Base-by-base conservation (phyloP, 2,329 filamentous ascomycete genomes). In the Microdochium trichocladiopsis region DNA sequence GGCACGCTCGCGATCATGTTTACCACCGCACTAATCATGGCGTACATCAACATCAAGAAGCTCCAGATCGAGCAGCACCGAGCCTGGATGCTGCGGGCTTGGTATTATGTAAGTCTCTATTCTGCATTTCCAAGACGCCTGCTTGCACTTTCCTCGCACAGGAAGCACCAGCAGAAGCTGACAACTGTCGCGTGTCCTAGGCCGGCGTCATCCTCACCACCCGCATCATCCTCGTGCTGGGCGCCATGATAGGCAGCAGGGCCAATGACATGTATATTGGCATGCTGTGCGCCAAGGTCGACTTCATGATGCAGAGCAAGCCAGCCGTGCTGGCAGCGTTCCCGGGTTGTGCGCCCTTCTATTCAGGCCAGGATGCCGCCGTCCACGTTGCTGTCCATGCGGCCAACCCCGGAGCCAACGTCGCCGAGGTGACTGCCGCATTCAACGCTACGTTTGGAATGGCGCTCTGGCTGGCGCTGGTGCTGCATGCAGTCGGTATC, bases 381-480 rank as follows among this genome's bases (percentile, higher is more conserved):
- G 58, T 64, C 51, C 53, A 60, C 10, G 63, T 62, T n/a, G 54
- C 64, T 1, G 66, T 73, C 4, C 58, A 56, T 2, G 70, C 67
- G 14, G 60, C 70, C n/a, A 55, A 72, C 59, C 16, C 59, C 52
- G 55, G 63, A 54, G 52, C 50, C 18, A 56, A 58, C 6, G 58
- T 63, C 4, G 60, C 59, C 4, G 58, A 66, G 41, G 56, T 70
- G 4, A 74, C 69, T 1, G 73, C 76, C 1, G 69, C 69, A 0
- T 61, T 83, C n/a, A 69, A 73, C 18, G 49, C 75, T 1, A 64
- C 60, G 1, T 84, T 84, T 54, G 80, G 78, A 2, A 72, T 76
- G 58, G 73, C 75, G 0, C 51, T 75, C 1, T 85, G 79, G 77
- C 51, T 84, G 5, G 72, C 78, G 0, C 57, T 83, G 2, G 56